phyloP scores from a whole-genome alignment of 768 basidiomycete genomes.

The Gloeostereum incarnatum region DNA sequence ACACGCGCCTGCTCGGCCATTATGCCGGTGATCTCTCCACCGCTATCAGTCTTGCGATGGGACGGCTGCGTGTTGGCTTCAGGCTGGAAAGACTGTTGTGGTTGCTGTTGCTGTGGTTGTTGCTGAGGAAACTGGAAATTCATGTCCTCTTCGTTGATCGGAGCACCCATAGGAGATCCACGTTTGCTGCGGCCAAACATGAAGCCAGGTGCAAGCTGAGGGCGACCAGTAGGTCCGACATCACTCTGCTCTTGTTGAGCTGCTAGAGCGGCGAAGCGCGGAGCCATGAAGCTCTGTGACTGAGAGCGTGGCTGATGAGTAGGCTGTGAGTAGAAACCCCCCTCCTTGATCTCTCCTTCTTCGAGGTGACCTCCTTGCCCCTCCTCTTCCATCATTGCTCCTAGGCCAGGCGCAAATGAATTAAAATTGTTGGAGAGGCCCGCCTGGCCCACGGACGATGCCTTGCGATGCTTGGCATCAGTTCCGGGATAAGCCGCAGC shows the following conservation, averaged over 20 bases:
- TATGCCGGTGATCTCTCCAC: conserved; percentile 79
- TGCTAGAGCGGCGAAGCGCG: conserved; percentile 77
- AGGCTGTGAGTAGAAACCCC: conserved; percentile 35
- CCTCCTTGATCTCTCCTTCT: conserved; percentile 73
- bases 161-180: conserved; percentile 49
- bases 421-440: conserved; percentile 52
- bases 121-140: conserved; percentile 82
- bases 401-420: conserved; percentile 72
- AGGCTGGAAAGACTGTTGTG: conserved; percentile 28
- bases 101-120: too few relatives aligned
- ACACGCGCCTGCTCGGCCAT: conserved; percentile 87
- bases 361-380: conserved; percentile 41
- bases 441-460: conserved; percentile 59
- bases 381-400: conserved; percentile 81
- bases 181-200: conserved; percentile 72
- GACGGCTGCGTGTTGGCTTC: conserved; percentile 22
- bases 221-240: conserved; percentile 69
- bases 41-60: conserved; percentile 52
- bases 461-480: conserved; percentile 74
- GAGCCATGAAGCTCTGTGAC: conserved; percentile 80
- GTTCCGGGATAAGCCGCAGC: conserved; percentile 43
- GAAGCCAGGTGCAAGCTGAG: conserved; percentile 86
- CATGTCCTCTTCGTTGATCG: conserved; percentile 74
- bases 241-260: conserved; percentile 65
- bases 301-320: conserved; percentile 66